Percentiles rank a stretch among this genome's conserved stretches.
Conservation (phyloP, 1,139 yeast genomes). For the Saccharomyces hybrid region DNA sequence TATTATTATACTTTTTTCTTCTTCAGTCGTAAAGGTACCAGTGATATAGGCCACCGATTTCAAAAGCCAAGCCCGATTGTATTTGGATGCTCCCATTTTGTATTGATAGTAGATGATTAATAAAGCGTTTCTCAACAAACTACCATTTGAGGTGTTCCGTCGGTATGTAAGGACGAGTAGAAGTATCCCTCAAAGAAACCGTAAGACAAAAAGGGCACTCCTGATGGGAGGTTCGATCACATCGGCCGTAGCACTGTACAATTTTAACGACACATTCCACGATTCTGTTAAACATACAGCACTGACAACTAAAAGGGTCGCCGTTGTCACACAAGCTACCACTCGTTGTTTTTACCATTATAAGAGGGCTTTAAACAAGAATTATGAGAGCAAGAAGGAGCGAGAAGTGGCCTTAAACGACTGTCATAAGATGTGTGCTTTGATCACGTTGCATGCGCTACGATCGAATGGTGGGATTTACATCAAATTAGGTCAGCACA, state of each 20-base stretch:
- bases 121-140: constrained; percentile 1
- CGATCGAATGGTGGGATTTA: constrained; percentile 87
- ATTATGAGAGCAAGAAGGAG: constrained; percentile 42
- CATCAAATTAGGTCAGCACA: constrained; percentile 90
- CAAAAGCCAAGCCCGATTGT: background rate
- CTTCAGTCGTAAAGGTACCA: too few species aligned
- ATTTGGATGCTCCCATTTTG: background rate
- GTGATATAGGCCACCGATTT: too few species aligned
- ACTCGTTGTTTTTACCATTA: constrained; percentile 57
- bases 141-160: constrained; percentile 1
- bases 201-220: background rate
- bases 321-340: constrained; percentile 59
- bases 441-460: constrained; percentile 67
- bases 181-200: background rate
- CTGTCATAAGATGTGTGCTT: constrained; percentile 71
- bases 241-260: constrained; percentile 21
- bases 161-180: background rate
- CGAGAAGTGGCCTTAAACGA: constrained; percentile 46
- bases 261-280: constrained; percentile 35
- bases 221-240: background rate
- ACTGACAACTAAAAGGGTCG: constrained; percentile 46
- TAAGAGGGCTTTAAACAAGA: constrained; percentile 42
- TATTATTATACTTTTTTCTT: background rate
- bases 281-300: constrained; percentile 30
- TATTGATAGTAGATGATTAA: background rate